Evolutionary conservation across 352 stramenopile species (phyloP), one percentile per base, ranked within the genome.

Genomic region (Globisporangium sylvaticum): DNA sequence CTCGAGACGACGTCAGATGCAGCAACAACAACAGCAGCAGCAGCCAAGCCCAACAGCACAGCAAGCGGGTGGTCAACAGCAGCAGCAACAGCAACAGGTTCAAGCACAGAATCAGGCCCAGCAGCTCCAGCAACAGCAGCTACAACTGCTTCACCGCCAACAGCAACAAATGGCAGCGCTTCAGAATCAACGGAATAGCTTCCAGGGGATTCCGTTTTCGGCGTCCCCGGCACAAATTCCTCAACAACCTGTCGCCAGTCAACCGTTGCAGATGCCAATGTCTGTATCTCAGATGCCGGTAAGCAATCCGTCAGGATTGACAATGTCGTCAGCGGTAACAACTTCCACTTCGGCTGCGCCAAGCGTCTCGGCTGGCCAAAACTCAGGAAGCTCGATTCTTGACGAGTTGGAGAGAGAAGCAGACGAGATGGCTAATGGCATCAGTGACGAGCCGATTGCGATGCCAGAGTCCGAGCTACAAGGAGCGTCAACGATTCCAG

Each of bases 401-500:
- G 88, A 96, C 34, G 88, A 96, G 39, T 62, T 96, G 29, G 88
- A 96, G 54, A 83, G 88, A 18, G 88, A 96, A 58, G 85, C 88
- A 1, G 81, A 96, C 67, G 88, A 96, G 65, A 96, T 96, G 88
- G 88, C 88, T 1, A 90, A 92, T 59, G 82, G 84, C 18, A 72
- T 94, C 20, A 93, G 76, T 58, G 88, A 96, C 44, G 77, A 94
- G 59, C 86, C 88, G 1, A 69, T 96, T 12, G 87, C 84, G 6
- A 96, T 96, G 88, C 84, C 86, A 8, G 81, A 91, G 46, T 89
- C 85, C 0, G 88, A 96, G 67, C 69, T 94, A 18, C 84, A 94
- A 75, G 63, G 48, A 12, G 32, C 74, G 14, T 14, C 60, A 7
- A 1, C 66, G 32, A 67, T 77, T 59, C 15, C 57, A 4, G 53